phyloP scores from a whole-genome alignment of 306 rosid genomes.

The Citrullus colocynthis region DNA sequence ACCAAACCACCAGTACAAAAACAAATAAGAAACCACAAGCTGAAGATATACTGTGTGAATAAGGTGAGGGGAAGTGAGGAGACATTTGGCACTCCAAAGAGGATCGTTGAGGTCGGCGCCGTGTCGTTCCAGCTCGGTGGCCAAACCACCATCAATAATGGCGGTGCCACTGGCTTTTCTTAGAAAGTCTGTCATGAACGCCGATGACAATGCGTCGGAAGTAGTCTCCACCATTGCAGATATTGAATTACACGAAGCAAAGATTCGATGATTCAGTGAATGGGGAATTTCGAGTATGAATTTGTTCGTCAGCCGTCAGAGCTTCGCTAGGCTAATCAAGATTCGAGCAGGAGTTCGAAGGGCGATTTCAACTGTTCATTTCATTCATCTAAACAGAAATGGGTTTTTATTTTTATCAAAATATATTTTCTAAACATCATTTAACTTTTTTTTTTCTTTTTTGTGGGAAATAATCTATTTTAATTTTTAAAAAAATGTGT shows the following conservation, averaged over 20 bases:
- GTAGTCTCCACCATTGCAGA: background rate
- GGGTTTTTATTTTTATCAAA: too few species aligned
- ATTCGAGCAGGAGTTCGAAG: background rate
- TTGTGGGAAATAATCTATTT: too few species aligned
- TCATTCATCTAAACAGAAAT: background rate
- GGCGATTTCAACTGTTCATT: background rate
- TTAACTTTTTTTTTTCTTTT: too few species aligned
- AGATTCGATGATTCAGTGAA: background rate
- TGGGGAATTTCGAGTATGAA: background rate
- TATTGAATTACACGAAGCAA: background rate
- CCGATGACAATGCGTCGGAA: background rate
- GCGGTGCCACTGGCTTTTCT: constrained; percentile 54
- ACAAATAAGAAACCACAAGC: background rate
- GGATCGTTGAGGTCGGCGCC: constrained; percentile 87
- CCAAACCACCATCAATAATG: constrained; percentile 78
- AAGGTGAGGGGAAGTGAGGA: constrained; percentile 63
- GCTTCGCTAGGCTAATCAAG: background rate
- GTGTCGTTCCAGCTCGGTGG: constrained; percentile 86
- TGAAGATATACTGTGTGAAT: constrained; percentile 45
- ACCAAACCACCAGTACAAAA: background rate
- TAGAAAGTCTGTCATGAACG: constrained; percentile 39
- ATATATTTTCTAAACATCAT: too few species aligned
- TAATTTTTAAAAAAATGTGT: too few species aligned
- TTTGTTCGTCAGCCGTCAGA: background rate
- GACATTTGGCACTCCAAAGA: constrained; percentile 95